Base-by-base conservation (phyloP, 2,329 filamentous ascomycete genomes). In the Apiospora aurea region DNA sequence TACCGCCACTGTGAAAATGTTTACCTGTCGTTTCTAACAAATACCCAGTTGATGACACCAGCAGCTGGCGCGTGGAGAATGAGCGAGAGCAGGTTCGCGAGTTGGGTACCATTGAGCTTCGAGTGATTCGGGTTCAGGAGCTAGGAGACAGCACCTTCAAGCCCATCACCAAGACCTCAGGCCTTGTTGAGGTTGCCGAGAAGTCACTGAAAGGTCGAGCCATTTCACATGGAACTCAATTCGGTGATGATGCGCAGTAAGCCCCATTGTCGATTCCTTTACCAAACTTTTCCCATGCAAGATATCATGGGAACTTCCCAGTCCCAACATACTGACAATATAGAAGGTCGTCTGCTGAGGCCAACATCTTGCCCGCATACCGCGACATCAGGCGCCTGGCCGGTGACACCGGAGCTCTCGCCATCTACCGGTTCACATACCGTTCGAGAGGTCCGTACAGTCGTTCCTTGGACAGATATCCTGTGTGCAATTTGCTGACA, bases 181-280 rank as follows among this genome's bases (percentile, higher is more conserved):
- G 41, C 4, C 24, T 46, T 13, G 8, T 26, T 46, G 41, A 68
- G 43, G 21, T 68, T 5, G n/a, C 41, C 10, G 66, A 68, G n/a
- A 68, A 44, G n/a, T 46, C 66, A 7, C 18, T 68, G 14, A 68
- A 68, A 29, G 66, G 66, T n/a, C n/a, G 66, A 29, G 41, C 66
- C 41, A 29, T 68, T 47, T 68, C 43, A 4, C 66, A 46, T 38
- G 66, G 41, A 26, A 68, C 66, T 1, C 24, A 46, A 8, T 68
- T 46, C 13, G 18, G 24, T 8, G 43, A 38, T 11, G 16, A n/a
- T 61, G 29, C 4, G 18, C 18, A 5, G 53, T 61, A 61, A 61
- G 53, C n/a, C 53, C 10, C 29, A n/a, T n/a, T 14, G 10, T n/a
- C n/a, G 5, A 66, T 4, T 16, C 26, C n/a, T 21, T n/a, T 29